Base-by-base conservation (phyloP, 2,329 filamentous ascomycete species). In the Phialemonium atrogriseum region DNA sequence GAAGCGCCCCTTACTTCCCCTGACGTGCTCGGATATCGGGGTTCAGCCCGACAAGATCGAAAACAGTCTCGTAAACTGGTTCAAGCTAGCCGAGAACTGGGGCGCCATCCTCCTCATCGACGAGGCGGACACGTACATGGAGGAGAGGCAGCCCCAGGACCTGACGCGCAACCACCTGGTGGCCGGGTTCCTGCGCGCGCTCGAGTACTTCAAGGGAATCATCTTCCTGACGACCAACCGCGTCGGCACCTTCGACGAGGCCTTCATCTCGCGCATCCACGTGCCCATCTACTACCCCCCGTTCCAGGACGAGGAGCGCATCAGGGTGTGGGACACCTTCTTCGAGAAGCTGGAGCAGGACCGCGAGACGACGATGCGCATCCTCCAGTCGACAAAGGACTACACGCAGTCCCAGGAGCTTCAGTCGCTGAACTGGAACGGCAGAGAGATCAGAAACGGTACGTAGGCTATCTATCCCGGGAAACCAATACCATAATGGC, bases 211-310 rank as follows among this genome's bases (percentile, higher is more conserved):
- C 32, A 30, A 34, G 2, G 46, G 44, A 7, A 45, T 50, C 12
- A 36, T 50, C 3, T 48, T 49, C 26, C 36, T 50, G 3, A 53
- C 47, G 0, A 51, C 48, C 0, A 51, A 50, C 27, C 40, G 45
- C 7, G 56, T 62, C 13, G 42, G 51, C 4, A 38, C 39, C 3
- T 54, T 64, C 22, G 60, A 63, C 30, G 54, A 57, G 20, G 59
- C 58, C 0, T 40, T 43, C 36, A 38, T 36, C 1, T 41, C 40
- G 2, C 35, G 42, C 6, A 28, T 43, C 21, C 38, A 43, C 24
- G 32, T 43, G 7, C 21, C 20, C 16, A 29, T 45, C 1, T 24
- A 35, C 18, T 45, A 41, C 30, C 38, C 37, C n/a, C 16, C 20
- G 3, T 23, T 40, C 2, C 22, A 18, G 4, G 5, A 22, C 3